Evolutionary conservation across 1,139 yeast genomes (phyloP).

Genomic region (Ogataea hybrid): DNA sequence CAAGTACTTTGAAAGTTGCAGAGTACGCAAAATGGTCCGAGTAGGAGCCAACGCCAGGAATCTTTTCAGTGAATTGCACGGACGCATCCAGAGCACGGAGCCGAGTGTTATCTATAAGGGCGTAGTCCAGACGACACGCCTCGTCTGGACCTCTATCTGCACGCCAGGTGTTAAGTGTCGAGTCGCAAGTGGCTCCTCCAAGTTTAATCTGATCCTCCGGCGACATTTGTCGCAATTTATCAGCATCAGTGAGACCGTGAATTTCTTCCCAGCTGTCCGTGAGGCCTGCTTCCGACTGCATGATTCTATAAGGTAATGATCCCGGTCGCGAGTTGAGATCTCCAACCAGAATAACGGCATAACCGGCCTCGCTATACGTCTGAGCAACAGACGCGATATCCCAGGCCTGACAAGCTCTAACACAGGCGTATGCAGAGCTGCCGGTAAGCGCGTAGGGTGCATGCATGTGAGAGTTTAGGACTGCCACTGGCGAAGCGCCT

Average conservation of each 20-base stretch:
- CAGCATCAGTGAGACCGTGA: constrained; percentile 42
- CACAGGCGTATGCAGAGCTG: constrained; percentile 87
- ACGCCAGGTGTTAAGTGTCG: constrained; percentile 85
- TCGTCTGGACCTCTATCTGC: constrained; percentile 56
- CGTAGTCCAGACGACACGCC: constrained; percentile 91
- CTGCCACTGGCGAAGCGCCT: constrained; percentile 59
- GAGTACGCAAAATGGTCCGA: constrained; percentile 94
- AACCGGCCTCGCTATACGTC: constrained; percentile 67
- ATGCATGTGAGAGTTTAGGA: constrained; percentile 93
- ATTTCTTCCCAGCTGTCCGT: constrained; percentile 81
- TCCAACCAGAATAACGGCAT: constrained; percentile 86
- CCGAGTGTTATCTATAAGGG: constrained; percentile 61
- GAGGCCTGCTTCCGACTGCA: constrained; percentile 68
- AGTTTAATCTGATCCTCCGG: constrained; percentile 65
- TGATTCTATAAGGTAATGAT: constrained; percentile 72
- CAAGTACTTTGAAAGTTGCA: constrained; percentile 44
- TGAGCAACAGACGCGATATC: constrained; percentile 72
- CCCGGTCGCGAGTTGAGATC: constrained; percentile 90
- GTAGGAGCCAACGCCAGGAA: constrained; percentile 64
- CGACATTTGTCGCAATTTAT: constrained; percentile 48
- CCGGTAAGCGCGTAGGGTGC: constrained; percentile 88
- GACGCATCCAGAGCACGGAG: constrained; percentile 56
- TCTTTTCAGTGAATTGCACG: constrained; percentile 69
- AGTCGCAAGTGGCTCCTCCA: constrained; percentile 92
- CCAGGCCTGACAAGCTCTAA: constrained; percentile 96